Base-by-base conservation (phyloP, 306 rosid species). In the Ceratonia siliqua region DNA sequence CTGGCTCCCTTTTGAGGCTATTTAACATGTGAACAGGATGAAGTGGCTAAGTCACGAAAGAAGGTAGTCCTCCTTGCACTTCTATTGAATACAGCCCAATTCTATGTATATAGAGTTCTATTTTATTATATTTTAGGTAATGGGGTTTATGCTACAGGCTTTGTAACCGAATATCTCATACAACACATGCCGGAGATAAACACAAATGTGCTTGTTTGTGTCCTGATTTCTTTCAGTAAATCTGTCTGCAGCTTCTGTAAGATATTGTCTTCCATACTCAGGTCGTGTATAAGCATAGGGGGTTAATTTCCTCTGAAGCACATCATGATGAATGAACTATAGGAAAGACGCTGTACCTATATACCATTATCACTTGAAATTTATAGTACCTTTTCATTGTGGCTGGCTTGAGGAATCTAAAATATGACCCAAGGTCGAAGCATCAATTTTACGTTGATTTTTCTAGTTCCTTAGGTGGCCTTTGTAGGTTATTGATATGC, bases 21-120 rank as follows among this genome's bases (percentile, higher is more conserved):
- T 28, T 41, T 18, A 55, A 24, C 24, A 72, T 43, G 68, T 33
- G 46, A 74, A 65, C 64, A 24, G 48, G 54, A 68, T 69, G 74
- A 72, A 62, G 48, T 50, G 74, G 62, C 68, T 21, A 17, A 22
- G 67, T 55, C 56, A 27, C 22, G 25, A 55, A 75, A 63, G 71
- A 70, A 73, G 65, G 52, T 57, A 69, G 46, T 58, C 65, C 64
- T 69, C 70, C 49, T 63, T 14, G 61, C 57, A 8, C 64, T 57
- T 53, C 7, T 18, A 35, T 68, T 62, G 72, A 14, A 64, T 35
- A 49, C 74, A 43, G 25, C 70, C 63, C 68, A 53, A 53, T 63
- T 79, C 78, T 52, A 20, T 85, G 87, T 82, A 82, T 73, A 82
- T 85, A 82, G 68, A 14, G 56, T 41, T 63, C 41, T 61, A 7